Evolutionary conservation across 208 protist genomes (phyloP).

Genomic region (Leishmania guyanensis): DNA sequence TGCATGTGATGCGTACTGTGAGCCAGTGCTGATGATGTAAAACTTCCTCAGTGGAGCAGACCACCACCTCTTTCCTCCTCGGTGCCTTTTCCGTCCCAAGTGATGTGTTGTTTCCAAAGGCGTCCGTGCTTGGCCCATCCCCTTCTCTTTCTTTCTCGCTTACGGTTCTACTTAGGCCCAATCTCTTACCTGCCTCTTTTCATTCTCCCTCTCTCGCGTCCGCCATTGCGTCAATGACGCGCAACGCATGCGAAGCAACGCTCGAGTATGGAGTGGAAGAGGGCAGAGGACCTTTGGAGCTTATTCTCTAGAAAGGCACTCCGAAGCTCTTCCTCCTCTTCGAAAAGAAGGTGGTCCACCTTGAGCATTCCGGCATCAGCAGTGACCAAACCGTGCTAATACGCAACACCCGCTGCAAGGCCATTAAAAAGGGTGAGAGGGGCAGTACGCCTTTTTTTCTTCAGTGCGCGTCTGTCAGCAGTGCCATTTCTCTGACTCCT

Average conservation of each 20-base stretch:
- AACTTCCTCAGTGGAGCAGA: neutral
- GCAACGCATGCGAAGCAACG: neutral
- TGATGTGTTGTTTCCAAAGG: neutral
- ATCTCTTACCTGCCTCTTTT: neutral
- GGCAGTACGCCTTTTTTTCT: neutral
- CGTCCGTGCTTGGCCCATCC: neutral
- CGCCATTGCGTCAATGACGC: neutral
- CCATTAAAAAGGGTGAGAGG: neutral
- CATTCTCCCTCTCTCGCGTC: neutral
- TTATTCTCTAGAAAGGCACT: neutral
- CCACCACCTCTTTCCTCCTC: neutral
- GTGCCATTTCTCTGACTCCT: neutral
- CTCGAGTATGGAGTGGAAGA: neutral
- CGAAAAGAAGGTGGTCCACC: neutral
- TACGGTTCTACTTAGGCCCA: neutral
- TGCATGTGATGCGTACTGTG: neutral
- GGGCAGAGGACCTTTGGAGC: neutral
- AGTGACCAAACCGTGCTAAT: neutral
- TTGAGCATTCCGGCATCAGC: neutral
- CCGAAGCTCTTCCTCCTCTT: neutral
- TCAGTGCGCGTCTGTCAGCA: neutral
- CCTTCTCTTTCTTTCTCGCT: neutral
- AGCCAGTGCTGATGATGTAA: conserved; percentile 2
- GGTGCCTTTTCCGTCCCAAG: neutral
- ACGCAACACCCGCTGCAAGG: neutral